Conservation (phyloP, 73 alveolate genomes). For the Halteria grandinella region DNA sequence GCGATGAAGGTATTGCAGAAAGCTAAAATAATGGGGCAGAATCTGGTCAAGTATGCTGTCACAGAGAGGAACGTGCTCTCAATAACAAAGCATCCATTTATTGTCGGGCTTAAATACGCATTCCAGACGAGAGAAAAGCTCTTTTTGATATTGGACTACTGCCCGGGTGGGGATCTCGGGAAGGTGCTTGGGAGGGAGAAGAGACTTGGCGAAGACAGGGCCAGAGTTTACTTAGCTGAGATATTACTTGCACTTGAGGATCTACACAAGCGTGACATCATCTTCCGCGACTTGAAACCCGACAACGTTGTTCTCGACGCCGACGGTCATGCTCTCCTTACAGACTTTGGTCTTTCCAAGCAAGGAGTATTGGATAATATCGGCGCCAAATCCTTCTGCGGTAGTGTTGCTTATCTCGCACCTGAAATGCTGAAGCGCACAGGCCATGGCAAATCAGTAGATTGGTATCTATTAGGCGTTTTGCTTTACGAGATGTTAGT, state of each 20-base stretch:
- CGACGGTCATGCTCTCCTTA: conserved; percentile 90
- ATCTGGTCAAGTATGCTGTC: conserved; percentile 92
- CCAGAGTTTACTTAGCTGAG: conserved; percentile 80
- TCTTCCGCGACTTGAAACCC: conserved; percentile 91
- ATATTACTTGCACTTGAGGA: conserved; percentile 86
- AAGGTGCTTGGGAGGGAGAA: conserved; percentile 86
- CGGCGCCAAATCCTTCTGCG: conserved; percentile 88
- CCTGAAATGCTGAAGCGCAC: conserved; percentile 92
- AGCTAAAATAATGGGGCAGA: conserved; percentile 85
- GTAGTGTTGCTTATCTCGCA: conserved; percentile 92
- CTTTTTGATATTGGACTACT: conserved; percentile 92
- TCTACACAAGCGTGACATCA: conserved; percentile 86
- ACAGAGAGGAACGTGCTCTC: conserved; percentile 92
- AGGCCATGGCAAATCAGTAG: conserved; percentile 93
- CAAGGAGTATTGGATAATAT: conserved; percentile 81
- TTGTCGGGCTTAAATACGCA: conserved; percentile 93
- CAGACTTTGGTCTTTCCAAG: conserved; percentile 93
- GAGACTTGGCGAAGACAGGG: conserved; percentile 76
- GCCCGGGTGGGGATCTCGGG: conserved; percentile 98
- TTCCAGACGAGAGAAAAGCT: conserved; percentile 95
- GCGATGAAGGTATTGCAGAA: conserved; percentile 96
- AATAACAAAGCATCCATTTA: conserved; percentile 97
- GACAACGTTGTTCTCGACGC: conserved; percentile 89
- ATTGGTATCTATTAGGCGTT: conserved; percentile 94
- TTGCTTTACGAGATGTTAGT: conserved; percentile 89